A percentile compares a stretch with the other conserved stretches of the same genome.
Evolutionary conservation across 176 grass and related monocot genomes (phyloP).

Genomic region (Ananas comosus): DNA sequence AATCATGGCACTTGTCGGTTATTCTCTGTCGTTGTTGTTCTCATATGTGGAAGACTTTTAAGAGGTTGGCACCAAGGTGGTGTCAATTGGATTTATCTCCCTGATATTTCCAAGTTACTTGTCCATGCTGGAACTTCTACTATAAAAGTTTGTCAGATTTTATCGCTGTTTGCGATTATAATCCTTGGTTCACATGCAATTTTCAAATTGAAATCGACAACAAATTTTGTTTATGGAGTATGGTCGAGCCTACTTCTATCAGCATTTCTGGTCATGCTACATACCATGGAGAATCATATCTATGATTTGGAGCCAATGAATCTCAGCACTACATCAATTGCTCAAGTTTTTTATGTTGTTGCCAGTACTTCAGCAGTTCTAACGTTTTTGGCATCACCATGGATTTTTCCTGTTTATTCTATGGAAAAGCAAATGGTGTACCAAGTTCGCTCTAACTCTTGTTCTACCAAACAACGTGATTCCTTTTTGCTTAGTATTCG

Average conservation of each 20-base stretch:
- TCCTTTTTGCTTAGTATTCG: conserved; percentile 27
- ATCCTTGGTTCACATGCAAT: conserved; percentile 40
- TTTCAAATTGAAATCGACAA: conserved; percentile 22
- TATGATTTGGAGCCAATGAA: conserved; percentile 24
- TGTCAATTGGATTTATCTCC: conserved; percentile 82
- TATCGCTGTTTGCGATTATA: conserved; percentile 41
- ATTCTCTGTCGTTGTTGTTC: conserved; percentile 49
- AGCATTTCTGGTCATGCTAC: conserved; percentile 54
- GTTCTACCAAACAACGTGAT: conserved; percentile 2
- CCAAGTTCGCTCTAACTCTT: conserved; percentile 8
- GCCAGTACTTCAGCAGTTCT: conserved; percentile 32
- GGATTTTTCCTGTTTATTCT: conserved; percentile 41
- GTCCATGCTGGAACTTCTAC: conserved; percentile 38
- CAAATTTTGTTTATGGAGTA: conserved; percentile 28
- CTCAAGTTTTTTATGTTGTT: conserved; percentile 49
- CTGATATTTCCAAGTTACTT: conserved; percentile 83
- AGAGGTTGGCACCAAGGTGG: conserved; percentile 97
- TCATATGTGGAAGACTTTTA: conserved; percentile 72
- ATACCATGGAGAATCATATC: conserved; percentile 41
- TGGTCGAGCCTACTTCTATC: conserved; percentile 43
- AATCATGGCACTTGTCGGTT: conserved; percentile 25
- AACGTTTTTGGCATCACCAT: conserved; percentile 46
- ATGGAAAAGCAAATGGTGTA: conserved; percentile 10
- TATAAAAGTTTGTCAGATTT: conserved; percentile 61
- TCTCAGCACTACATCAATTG: conserved; percentile 46